Percentiles rank a stretch among this genome's conserved stretches.
Evolutionary conservation across 2,329 filamentous ascomycete genomes (phyloP).

Genomic region (Colletotrichum cereale): DNA sequence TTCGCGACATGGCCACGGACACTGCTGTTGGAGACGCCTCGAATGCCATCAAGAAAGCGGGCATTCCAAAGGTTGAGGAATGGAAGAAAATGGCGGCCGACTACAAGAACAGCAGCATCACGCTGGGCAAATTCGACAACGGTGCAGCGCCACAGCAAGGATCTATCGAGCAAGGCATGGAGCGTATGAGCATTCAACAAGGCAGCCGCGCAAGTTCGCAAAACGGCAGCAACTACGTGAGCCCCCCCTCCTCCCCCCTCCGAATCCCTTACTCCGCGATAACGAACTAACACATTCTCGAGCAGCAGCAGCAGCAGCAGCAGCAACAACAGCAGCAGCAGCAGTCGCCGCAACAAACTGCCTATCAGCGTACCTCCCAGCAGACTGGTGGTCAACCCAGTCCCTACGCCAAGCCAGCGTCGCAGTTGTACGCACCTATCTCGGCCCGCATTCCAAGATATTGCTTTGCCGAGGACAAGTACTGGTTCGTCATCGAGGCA

Average conservation of each 20-base stretch:
- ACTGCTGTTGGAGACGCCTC: slow-evolving; percentile 84
- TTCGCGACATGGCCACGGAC: slow-evolving; percentile 92
- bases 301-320: not conserved
- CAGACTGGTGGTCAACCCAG: slow-evolving; percentile 54
- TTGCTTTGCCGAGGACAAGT: slow-evolving; percentile 97
- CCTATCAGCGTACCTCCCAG: slow-evolving; percentile 47
- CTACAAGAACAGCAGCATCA: slow-evolving; percentile 99
- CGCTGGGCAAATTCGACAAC: slow-evolving; percentile 87
- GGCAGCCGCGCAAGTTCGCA: slow-evolving; percentile 62
- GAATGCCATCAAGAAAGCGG: slow-evolving; percentile 87
- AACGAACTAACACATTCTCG: not conserved
- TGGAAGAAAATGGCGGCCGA: slow-evolving; percentile 99
- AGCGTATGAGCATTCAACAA: slow-evolving; percentile 82
- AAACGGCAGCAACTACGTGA: slow-evolving; percentile 63
- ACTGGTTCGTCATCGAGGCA: slow-evolving; percentile 98
- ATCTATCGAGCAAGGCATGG: slow-evolving; percentile 76
- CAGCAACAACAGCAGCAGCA: slow-evolving; percentile 44
- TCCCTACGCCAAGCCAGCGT: slow-evolving; percentile 56
- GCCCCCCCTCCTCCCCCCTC: slow-evolving; percentile 43
- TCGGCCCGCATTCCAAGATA: slow-evolving; percentile 90
- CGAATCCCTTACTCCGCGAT: no score
- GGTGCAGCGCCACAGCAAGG: slow-evolving; percentile 58
- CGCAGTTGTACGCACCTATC: slow-evolving; percentile 79
- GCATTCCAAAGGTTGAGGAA: slow-evolving; percentile 94
- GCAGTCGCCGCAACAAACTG: slow-evolving; percentile 49